phyloP scores from a whole-genome alignment of 2,329 filamentous ascomycete species.

The Aspergillus sp. region DNA sequence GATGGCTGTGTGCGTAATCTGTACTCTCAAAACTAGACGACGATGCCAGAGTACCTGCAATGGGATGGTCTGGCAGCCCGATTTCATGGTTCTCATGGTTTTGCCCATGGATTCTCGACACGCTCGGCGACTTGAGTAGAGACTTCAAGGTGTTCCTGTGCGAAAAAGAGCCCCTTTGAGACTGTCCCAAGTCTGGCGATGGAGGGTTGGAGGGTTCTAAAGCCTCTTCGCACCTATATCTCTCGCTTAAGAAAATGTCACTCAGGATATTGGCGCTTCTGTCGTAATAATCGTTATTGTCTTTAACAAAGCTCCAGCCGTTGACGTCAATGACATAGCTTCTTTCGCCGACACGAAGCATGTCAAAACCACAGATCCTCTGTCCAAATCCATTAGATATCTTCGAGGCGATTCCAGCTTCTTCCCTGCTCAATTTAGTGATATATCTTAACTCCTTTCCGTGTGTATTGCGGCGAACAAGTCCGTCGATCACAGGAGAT shows the following conservation, averaged over 20 bases:
- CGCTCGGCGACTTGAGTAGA: constrained; percentile 57
- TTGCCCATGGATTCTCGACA: constrained; percentile 49
- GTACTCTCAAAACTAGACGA: constrained; percentile 25
- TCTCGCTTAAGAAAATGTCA: constrained; percentile 80
- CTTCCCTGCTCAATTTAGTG: constrained; percentile 70
- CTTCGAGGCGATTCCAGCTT: constrained; percentile 76
- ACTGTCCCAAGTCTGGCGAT: constrained; percentile 24
- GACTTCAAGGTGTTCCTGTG: constrained; percentile 48
- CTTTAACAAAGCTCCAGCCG: constrained; percentile 99
- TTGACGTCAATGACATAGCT: constrained; percentile 99
- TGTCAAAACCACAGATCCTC: constrained; percentile 89
- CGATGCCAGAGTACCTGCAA: constrained; percentile 25
- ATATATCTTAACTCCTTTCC: constrained; percentile 96
- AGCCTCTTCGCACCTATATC: constrained; percentile 33
- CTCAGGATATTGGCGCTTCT: constrained; percentile 78
- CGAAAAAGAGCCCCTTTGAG: constrained; percentile 32
- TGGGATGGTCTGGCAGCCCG: constrained; percentile 39
- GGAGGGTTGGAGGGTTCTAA: constrained; percentile 27
- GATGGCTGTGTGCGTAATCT: constrained; percentile 13
- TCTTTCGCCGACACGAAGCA: constrained; percentile 76
- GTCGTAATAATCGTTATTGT: constrained; percentile 97
- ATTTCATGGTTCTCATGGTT: constrained; percentile 33
- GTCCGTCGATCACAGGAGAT: constrained; percentile 90
- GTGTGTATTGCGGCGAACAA: constrained; percentile 92
- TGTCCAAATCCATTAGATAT: constrained; percentile 92